Conservation (phyloP, 441 rosid genomes). For the Francoa sonchifolia region DNA sequence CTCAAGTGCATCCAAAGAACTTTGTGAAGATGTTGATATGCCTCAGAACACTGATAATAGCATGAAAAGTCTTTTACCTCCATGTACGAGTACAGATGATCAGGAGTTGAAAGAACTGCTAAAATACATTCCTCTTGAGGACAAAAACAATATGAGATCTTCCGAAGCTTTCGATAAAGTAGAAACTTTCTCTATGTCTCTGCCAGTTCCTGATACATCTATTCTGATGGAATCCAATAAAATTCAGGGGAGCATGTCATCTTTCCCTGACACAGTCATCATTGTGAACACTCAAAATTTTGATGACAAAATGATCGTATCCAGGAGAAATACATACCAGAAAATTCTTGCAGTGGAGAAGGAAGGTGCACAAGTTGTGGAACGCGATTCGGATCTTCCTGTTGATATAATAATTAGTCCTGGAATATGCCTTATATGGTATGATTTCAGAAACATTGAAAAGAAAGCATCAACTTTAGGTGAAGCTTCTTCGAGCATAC, state of each 20-base stretch:
- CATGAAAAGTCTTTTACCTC: slow-evolving; percentile 19
- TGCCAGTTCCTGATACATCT: slow-evolving; percentile 17
- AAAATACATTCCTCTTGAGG: slow-evolving; percentile 31
- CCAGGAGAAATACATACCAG: slow-evolving; percentile 77
- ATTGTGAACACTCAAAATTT: slow-evolving; percentile 68
- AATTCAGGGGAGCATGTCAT: slow-evolving; percentile 18
- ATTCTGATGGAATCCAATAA: slow-evolving; percentile 23
- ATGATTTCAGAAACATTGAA: slow-evolving; percentile 49
- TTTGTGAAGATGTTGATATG: slow-evolving; percentile 35
- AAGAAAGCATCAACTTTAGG: slow-evolving; percentile 38
- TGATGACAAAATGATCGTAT: slow-evolving; percentile 70
- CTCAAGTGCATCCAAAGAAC: slow-evolving; percentile 30
- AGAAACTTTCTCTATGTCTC: slow-evolving; percentile 26
- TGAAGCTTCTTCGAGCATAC: slow-evolving; percentile 63
- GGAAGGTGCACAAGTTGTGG: slow-evolving; percentile 76
- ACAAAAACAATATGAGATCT: slow-evolving; percentile 16
- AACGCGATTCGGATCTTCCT: slow-evolving; percentile 75
- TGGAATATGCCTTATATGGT: slow-evolving; percentile 76
- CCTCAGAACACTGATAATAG: slow-evolving; percentile 17
- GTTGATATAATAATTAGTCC: slow-evolving; percentile 65
- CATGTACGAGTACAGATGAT: slow-evolving; percentile 1
- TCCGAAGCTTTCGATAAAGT: slow-evolving; percentile 26
- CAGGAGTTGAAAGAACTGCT: slow-evolving; percentile 30
- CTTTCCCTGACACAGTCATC: slow-evolving; percentile 33
- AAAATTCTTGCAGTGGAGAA: slow-evolving; percentile 77